Base-by-base conservation (phyloP, 192 early-diverging fungal genomes). In the Cetraspora pellucida region DNA sequence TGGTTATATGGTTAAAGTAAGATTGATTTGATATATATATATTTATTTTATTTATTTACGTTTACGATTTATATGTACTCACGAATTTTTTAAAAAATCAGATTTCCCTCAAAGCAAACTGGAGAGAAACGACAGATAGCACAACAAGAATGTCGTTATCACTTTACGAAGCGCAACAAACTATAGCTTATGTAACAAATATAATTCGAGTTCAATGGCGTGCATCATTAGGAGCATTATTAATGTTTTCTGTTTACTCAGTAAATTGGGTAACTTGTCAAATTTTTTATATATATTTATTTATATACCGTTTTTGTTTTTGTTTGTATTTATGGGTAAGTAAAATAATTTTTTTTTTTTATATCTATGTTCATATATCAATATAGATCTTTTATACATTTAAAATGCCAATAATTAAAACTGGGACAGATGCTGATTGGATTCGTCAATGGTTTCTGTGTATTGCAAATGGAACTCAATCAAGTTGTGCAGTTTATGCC, bases 151-250 rank as follows among this genome's bases (percentile, higher is more conserved):
- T 17, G 8, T 47, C 58, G 28, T 19, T 19, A 11, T 46, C 59
- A 16, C 10, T 60, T 10, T 44, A 19, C 1, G 58, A 75, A 75
- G 44, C 58, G 3, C 44, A 64, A 75, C 28, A 11, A 47, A 10
- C 31, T 21, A 13, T 63, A 2, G 16, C 10, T 8, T 4, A 64
- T n/a, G 10, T 28, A 13, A 64, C 28, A 63, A 6, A 45, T 2
- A 49, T 75, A 19, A 30, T 75, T 5, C 46, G 5, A 11, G 10
- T 75, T 17, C 73, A 75, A 63, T 75, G 73, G 73, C 73, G 73
- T 0, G 57, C 73, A 30, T 63, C 63, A 75, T 28, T 63, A 16
- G 73, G 73, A 0, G 73, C 37, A 17, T 75, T 63, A 19, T 28
- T 75, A 7, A 75, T 75, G 73, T 27, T 75, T 3, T 19, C 28